Percentiles rank a stretch among this genome's conserved stretches.
These are phyloP conservation scores for Santalum album DNA, from an alignment of 164 flowering plant species.

Conservation along the genomic window DNA sequence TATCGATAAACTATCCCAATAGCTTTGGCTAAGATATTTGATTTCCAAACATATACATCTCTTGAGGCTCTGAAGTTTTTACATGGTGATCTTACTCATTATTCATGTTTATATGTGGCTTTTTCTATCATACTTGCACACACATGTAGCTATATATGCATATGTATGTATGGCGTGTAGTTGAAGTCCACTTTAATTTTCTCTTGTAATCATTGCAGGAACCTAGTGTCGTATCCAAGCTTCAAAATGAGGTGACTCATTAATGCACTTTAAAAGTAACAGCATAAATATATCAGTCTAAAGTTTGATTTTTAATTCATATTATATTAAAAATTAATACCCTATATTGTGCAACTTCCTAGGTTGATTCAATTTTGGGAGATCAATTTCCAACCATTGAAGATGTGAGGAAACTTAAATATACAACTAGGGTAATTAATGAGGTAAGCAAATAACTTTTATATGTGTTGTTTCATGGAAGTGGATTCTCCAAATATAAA, in stretches of 20 bases:
- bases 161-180: not conserved
- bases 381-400: conserved; percentile 85
- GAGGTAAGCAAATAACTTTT: conserved; percentile 43
- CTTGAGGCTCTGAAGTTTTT: no score
- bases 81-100: no score
- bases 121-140: no score
- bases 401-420: conserved; percentile 88
- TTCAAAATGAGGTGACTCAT: conserved; percentile 74
- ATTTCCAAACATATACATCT: no score
- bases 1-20: no score
- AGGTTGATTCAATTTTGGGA: conserved; percentile 90
- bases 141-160: not conserved
- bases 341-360: no score
- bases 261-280: not conserved
- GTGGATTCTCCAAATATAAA: not conserved
- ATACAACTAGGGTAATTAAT: conserved; percentile 83
- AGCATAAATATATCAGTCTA: not conserved
- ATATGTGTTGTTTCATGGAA: not conserved
- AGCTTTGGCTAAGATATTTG: no score
- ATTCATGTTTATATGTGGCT: not conserved
- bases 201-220: conserved; percentile 39
- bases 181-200: not conserved
- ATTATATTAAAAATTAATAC: not conserved
- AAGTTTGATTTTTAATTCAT: not conserved
- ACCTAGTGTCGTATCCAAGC: conserved; percentile 73